Evolutionary conservation across 768 basidiomycete genomes (phyloP), one percentile per base, ranked within the genome.

Genomic region (Asterophora lycoperdoides): DNA sequence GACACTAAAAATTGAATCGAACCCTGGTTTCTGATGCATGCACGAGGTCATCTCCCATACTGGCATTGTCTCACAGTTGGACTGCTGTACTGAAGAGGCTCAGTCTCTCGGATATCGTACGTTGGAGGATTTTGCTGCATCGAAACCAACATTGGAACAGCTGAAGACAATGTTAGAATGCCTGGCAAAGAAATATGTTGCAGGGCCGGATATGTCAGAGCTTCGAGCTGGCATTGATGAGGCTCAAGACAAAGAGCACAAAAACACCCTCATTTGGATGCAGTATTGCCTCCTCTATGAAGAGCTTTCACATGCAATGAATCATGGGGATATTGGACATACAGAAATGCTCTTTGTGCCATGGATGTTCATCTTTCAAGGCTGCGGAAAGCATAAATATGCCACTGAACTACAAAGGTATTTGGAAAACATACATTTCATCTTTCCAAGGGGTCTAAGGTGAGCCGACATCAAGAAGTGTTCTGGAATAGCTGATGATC

Each of bases 211-310:
- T 5, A 44, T 59, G 15, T 51, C 8, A 20, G 28, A 37, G 0
- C 28, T 44, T n/a, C 38, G 33, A 1, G 8, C n/a, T n/a, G n/a
- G n/a, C n/a, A n/a, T n/a, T n/a, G n/a, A n/a, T n/a, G 19, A 1
- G 32, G 48, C 55, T 5, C 49, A 64, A 4, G 72, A 75, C 50
- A 11, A 63, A 28, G 60, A 67, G 11, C 47, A 54, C 10, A 66
- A 71, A 48, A 76, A 77, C 46, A 41, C 46, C 0, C 30, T 68
- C 8, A 46, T 72, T 0, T 19, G 54, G 2, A 58, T 72, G 10
- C 51, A 69, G 23, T 68, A 71, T 20, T 57, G 68, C 7, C 37
- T 73, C 0, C 61, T 75, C 0, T 77, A 77, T 46, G 66, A 72
- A 35, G 74, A 76, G 38, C 42, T 72, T 0, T 56, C 58, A 0